A percentile compares a stretch with the other conserved stretches of the same genome.
Evolutionary conservation across 148 eudicot genomes (phyloP).

Genomic region (Fagopyrum tataricum): DNA sequence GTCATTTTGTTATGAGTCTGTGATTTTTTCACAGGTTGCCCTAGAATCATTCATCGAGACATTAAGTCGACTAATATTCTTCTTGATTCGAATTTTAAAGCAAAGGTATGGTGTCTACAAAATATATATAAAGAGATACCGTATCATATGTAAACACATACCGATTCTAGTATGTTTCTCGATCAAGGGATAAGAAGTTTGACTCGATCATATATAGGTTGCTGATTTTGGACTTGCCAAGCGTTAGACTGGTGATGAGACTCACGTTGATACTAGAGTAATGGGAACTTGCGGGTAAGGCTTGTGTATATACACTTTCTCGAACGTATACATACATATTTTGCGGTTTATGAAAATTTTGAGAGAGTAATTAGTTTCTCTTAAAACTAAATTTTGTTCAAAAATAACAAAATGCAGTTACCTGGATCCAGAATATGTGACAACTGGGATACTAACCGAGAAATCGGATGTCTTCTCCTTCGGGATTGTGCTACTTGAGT

Average conservation of each 20-base stretch:
- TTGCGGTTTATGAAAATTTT: no score
- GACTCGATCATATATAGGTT: neutral
- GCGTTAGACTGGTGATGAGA: neutral
- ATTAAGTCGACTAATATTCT: slow-evolving; percentile 10
- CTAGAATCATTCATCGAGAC: slow-evolving; percentile 8
- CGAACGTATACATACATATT: no score
- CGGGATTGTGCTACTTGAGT: slow-evolving; percentile 2
- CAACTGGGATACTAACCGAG: neutral
- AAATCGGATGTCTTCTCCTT: slow-evolving; percentile 2
- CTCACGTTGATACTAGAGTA: neutral
- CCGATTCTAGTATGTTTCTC: no score
- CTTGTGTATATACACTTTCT: no score
- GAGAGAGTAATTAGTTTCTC: no score
- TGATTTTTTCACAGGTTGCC: neutral
- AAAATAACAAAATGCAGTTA: neutral
- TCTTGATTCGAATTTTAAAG: slow-evolving; percentile 9
- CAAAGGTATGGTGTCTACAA: neutral
- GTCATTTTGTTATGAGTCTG: neutral
- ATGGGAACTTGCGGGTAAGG: slow-evolving; percentile 2
- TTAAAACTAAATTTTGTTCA: no score
- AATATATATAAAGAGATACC: no score
- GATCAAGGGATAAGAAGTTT: no score
- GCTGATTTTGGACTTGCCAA: slow-evolving; percentile 1
- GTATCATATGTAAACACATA: no score
- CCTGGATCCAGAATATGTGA: neutral